Percentiles rank a stretch among this genome's conserved stretches.
Evolutionary conservation across 805 yeast species (phyloP).

Genomic region (Metschnikowia bowlesiae): DNA sequence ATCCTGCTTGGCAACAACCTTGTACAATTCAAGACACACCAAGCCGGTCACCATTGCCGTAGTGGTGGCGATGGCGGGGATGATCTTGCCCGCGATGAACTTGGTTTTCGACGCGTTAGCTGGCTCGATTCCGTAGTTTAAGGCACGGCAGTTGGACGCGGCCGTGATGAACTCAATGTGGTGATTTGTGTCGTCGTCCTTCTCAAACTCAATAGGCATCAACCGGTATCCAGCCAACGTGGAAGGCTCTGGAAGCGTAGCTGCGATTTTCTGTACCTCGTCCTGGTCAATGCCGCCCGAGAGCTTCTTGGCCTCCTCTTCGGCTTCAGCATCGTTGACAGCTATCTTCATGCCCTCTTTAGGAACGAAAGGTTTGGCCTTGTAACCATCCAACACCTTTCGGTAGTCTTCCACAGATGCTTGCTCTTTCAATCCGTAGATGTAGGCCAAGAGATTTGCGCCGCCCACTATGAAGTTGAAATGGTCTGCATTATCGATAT

Average conservation of each 20-base stretch:
- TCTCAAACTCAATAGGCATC: constrained; percentile 90
- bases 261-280: constrained; percentile 64
- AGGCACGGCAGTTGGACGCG: constrained; percentile 94
- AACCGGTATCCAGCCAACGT: constrained; percentile 84
- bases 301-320: constrained; percentile 57
- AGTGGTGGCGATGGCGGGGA: constrained; percentile 98
- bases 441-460: constrained; percentile 86
- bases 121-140: constrained; percentile 80
- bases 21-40: constrained; percentile 86
- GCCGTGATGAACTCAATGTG: constrained; percentile 96
- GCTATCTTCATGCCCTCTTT: constrained; percentile 74
- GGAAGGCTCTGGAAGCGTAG: constrained; percentile 82
- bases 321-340: constrained; percentile 82
- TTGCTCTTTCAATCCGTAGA: constrained; percentile 84
- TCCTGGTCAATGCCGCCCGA: constrained; percentile 50
- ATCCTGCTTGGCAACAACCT: constrained; percentile 72
- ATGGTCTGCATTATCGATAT: constrained; percentile 71
- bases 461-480: constrained; percentile 80
- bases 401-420: constrained; percentile 49
- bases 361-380: constrained; percentile 61
- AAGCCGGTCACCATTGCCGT: constrained; percentile 97
- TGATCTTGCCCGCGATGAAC: constrained; percentile 96
- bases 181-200: constrained; percentile 95
- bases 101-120: constrained; percentile 90
- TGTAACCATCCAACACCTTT: constrained; percentile 47